Base-by-base conservation (phyloP, 164 flowering plant genomes). In the Chloranthus sessilifolius region DNA sequence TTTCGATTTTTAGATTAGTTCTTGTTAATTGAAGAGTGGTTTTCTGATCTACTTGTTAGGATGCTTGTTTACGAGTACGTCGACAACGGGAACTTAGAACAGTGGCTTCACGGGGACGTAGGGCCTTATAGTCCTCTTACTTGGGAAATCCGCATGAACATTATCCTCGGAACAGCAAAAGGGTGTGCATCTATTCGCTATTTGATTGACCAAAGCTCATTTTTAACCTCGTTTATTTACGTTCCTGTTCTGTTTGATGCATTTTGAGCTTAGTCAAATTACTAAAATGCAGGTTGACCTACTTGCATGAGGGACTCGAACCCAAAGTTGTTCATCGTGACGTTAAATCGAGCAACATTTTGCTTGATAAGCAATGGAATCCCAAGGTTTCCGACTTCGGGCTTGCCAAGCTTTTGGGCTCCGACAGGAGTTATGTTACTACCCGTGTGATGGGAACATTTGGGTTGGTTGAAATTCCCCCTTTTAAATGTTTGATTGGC, bases 101-200 rank as follows among this genome's bases (percentile, higher is more conserved):
- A 88, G 41, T 88, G 96, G 96, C 63, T 88, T 65, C 96, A 88
- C 52, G 95, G 96, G 44, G 88, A 85, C 61, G 76, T 81, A 6
- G 91, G 87, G 17, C 68, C 76, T 20, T 63, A 65, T 17, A 85
- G 95, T 48, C 91, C 94, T 51, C 59, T 88, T 33, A 82, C 86
- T 5, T 88, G 96, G 96, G 85, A 79, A 29, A 70, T 75, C 42
- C 74, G 92, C 0, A 77, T 83, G 81, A 75, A 75, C 41, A 79
- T 81, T 47, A 59, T 77, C 24, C 24, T 83, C 55, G 96, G 96
- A 34, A 77, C 85, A 23, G 95, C 96, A 27, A 85, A 81, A 80
- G 96, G 94, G 96, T 88, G 47, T 21, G 11, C 11, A 33, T 6
- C 78, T 21, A n/a, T 25, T 59, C 37, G 10, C 14, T n/a, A 2